A percentile compares a stretch with the other conserved stretches of the same genome.
Evolutionary conservation across 345 rosid genomes (phyloP).

Genomic region (Trapa bicornis): DNA sequence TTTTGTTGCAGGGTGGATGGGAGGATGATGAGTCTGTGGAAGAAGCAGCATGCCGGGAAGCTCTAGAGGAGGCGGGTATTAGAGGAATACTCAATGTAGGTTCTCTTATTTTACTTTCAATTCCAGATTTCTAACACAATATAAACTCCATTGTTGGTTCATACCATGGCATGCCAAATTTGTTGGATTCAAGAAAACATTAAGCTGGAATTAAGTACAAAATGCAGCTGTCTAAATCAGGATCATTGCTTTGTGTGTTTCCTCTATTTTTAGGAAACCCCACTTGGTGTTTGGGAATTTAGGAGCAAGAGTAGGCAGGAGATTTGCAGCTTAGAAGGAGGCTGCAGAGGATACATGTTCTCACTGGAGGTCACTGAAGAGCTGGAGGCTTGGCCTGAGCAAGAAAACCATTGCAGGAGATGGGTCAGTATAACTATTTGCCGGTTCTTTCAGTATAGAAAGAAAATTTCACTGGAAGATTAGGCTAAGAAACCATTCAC

Average conservation of each 20-base stretch:
- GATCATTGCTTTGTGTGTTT: background rate
- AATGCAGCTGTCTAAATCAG: background rate
- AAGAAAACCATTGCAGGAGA: slow-evolving; percentile 35
- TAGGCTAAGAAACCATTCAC: too few species aligned
- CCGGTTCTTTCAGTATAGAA: too few species aligned
- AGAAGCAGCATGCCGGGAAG: slow-evolving; percentile 89
- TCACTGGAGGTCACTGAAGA: slow-evolving; percentile 59
- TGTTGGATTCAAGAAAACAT: too few species aligned
- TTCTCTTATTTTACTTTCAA: background rate
- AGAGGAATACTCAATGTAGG: slow-evolving; percentile 61
- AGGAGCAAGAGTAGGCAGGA: slow-evolving; percentile 48
- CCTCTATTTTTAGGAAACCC: slow-evolving; percentile 35
- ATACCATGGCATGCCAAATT: background rate
- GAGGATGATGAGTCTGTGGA: slow-evolving; percentile 79
- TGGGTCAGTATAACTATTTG: slow-evolving; percentile 37
- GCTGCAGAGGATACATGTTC: slow-evolving; percentile 58
- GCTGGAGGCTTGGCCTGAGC: slow-evolving; percentile 82
- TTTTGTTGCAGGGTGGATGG: slow-evolving; percentile 77
- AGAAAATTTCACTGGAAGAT: too few species aligned
- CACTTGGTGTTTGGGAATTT: slow-evolving; percentile 63
- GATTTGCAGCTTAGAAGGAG: slow-evolving; percentile 23
- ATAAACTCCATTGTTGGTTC: background rate
- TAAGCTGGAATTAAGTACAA: background rate
- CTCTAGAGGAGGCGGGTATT: slow-evolving; percentile 92
- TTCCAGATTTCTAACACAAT: background rate